Base-by-base conservation (phyloP, 305 asterid genomes). In the Fraxinus velutina region DNA sequence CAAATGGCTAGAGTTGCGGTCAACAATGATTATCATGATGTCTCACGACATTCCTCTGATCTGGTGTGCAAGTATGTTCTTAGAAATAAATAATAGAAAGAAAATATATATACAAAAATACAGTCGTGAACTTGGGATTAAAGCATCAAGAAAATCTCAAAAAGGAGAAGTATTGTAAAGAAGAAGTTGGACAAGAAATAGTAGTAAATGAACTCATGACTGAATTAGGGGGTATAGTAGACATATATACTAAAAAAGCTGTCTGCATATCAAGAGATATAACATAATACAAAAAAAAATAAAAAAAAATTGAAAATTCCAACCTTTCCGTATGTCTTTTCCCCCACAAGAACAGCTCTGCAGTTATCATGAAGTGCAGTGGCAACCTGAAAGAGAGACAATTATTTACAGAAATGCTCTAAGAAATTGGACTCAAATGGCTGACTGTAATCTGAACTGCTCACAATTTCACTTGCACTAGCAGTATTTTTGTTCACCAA, bases 351-450 rank as follows among this genome's bases (percentile, higher is more conserved):
- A 85, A 93, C 93, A 81, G 99, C 99, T 91, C 90, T 90, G 80
- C 99, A 96, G 88, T 96, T 96, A 87, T 96, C 99, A 81, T 96
- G 99, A 90, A 96, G 98, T 60, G 99, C 99, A 71, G 98, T 94
- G 80, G 98, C 99, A 79, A 96, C 99, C 99, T 96, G 93, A 84
- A 88, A 84, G 75, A 79, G 74, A 24, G 78, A 87, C 79, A 78
- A 74, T 13, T 64, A 27, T 30, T 84, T 19, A 76, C 68, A 79
- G 78, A 32, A 77, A 52, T 68, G 22, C 42, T 85, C 71, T 36
- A 55, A 47, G 5, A 66, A 76, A 47, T 55, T 73, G 42, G 80
- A 79, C 42, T 52, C 6, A 70, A 78, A 64, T 27, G 78, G 79
- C 76, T 73, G 50, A 37, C 60, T 50, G 37, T 86, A 73, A 64